These are phyloP conservation scores for Coniella vitis DNA, from an alignment of 2,329 filamentous ascomycete genomes.

Conservation along the genomic window DNA sequence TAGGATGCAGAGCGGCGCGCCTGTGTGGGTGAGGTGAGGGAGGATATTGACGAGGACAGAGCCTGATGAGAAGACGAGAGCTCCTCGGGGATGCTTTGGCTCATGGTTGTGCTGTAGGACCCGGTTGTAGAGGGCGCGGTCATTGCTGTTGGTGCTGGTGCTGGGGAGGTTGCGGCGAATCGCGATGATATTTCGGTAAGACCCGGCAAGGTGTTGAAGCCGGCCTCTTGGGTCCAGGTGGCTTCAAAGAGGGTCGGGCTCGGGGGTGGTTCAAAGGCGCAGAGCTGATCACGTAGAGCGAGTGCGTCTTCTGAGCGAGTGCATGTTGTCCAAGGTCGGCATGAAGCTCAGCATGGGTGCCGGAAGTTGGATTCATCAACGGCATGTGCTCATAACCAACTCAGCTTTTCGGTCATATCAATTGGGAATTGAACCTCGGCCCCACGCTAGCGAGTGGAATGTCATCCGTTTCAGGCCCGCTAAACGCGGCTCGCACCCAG, in stretches of 20 bases:
- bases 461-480: background rate
- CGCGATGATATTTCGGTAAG: too few species aligned
- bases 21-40: slow-evolving; percentile 55
- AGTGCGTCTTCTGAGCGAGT: too few species aligned
- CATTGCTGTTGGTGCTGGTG: slow-evolving; percentile 2
- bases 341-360: too few species aligned
- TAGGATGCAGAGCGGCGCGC: slow-evolving; percentile 59
- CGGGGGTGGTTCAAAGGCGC: too few species aligned
- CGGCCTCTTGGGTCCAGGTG: too few species aligned
- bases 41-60: slow-evolving; percentile 62
- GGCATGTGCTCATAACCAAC: slow-evolving; percentile 1
- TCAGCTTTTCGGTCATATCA: slow-evolving; percentile 1
- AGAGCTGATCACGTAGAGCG: too few species aligned
- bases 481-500: background rate
- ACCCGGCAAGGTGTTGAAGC: too few species aligned
- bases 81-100: slow-evolving; percentile 39
- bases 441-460: slow-evolving; percentile 1
- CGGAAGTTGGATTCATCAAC: background rate
- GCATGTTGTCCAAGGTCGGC: too few species aligned
- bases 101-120: slow-evolving; percentile 37
- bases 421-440: slow-evolving; percentile 4
- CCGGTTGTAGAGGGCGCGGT: slow-evolving; percentile 23
- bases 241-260: too few species aligned
- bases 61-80: slow-evolving; percentile 40
- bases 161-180: too few species aligned